Evolutionary conservation across 1,139 yeast species (phyloP).

Genomic region (Candida pseudoviswanathii): DNA sequence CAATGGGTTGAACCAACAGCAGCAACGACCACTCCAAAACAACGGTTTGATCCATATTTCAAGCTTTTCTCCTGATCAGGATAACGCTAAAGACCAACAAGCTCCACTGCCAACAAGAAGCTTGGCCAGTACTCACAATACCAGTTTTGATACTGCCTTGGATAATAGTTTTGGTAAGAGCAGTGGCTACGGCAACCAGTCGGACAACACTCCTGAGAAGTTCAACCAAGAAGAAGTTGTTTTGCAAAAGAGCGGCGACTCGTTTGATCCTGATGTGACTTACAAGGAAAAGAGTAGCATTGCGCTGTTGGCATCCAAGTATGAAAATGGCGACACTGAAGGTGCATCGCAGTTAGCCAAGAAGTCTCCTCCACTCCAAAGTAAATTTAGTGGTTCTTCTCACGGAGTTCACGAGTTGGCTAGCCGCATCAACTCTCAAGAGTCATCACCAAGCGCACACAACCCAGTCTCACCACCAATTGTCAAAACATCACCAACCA

Average conservation of each 20-base stretch:
- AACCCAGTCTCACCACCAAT: conserved; percentile 4
- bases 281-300: conserved; percentile 2
- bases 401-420: conserved; percentile 6
- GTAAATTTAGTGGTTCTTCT: conserved; percentile 16
- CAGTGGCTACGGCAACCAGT: background rate
- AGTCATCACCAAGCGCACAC: conserved; percentile 5
- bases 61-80: background rate
- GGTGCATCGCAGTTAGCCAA: conserved; percentile 9
- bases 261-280: background rate
- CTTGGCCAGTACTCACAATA: conserved; percentile 1
- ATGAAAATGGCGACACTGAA: conserved; percentile 14
- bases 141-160: conserved; percentile 5
- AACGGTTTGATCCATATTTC: background rate
- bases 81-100: background rate
- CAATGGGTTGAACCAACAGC: background rate
- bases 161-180: conserved; percentile 2
- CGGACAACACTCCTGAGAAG: background rate
- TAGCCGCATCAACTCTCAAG: conserved; percentile 2
- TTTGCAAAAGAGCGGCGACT: background rate
- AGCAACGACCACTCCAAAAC: background rate
- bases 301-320: conserved; percentile 17
- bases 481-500: conserved; percentile 8
- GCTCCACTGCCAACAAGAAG: conserved; percentile 1
- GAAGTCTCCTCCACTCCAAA: conserved; percentile 19
- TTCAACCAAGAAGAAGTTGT: background rate